These are phyloP conservation scores for Parachlorella kessleri DNA, from an alignment of 139 green algal species.

Conservation along the genomic window DNA sequence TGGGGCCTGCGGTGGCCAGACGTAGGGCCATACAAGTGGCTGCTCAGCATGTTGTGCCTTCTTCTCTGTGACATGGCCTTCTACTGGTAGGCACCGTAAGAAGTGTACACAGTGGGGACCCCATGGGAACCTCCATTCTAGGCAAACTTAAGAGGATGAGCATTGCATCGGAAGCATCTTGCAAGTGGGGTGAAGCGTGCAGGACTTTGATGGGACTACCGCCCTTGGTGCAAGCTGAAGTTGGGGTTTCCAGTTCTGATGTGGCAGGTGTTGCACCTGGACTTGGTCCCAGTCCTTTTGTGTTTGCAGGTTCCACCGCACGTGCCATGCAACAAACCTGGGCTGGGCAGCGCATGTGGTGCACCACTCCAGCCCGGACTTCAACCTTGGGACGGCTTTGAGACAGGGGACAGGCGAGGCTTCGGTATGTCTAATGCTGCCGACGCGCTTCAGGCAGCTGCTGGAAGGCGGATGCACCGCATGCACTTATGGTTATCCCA, in stretches of 20 bases:
- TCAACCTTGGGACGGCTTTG: conserved; percentile 30
- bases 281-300: neutral
- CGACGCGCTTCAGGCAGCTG: neutral
- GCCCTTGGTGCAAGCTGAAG: neutral
- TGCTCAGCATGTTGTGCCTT: neutral
- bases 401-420: conserved; percentile 2
- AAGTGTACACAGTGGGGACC: too few species aligned
- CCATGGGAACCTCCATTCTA: too few species aligned
- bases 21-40: neutral
- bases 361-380: conserved; percentile 38
- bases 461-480: neutral
- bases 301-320: conserved; percentile 5
- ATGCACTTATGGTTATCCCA: neutral
- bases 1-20: neutral
- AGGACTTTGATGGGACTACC: neutral
- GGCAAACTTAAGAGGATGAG: too few species aligned
- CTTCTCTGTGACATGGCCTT: conserved; percentile 23
- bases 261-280: neutral
- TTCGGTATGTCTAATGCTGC: neutral
- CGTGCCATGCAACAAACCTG: conserved; percentile 17
- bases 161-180: neutral
- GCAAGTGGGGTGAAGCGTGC: neutral
- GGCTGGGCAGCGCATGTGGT: conserved; percentile 22
- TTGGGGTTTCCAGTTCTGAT: neutral
- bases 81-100: conserved; percentile 35